Evolutionary conservation across 352 stramenopile species (phyloP), one percentile per base, ranked within the genome.

Genomic region (Halophytophthora batemanensis): DNA sequence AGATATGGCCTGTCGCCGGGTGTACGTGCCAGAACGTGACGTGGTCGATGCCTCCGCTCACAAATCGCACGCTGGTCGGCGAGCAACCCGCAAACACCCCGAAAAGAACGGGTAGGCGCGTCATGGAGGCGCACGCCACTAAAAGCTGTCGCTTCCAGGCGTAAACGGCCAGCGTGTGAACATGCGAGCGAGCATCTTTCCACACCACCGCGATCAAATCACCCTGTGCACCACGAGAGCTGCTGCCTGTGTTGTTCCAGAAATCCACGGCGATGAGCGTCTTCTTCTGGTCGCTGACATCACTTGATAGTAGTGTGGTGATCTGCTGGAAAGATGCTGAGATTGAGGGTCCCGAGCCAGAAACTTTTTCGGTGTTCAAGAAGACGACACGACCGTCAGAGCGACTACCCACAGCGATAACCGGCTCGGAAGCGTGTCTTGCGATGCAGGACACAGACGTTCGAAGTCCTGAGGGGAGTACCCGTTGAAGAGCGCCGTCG

Each of bases 21-120:
- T 79, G 70, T 2, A 88, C 55, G 14, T 48, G 66, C 77, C 77
- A 91, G 37, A 91, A 87, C 2, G 56, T 84, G 8, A 86, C 53
- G 39, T 91, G 80, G 34, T 87, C 64, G 15, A 91, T 48, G n/a
- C 80, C 77, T n/a, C 76, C 77, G 19, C 59, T 83, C 18, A 91
- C 71, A 49, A 91, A 87, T 1, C 39, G 31, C 17, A 69, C 60
- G 12, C 14, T 50, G 7, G 11, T 33, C 29, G 52, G 43, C 13
- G 44, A 58, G 14, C 28, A 45, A 8, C 43, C 50, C 2, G 33
- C 43, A 50, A 88, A 88, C 44, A 74, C 73, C 1, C 74, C 71
- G 43, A 87, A 90, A 0, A 86, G 44, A 6, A 88, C 73, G 2
- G 76, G 80, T 2, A 78, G 36, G 7, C 56, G 53, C 4, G 80